phyloP scores from a whole-genome alignment of 2,329 filamentous ascomycete genomes.

The Paecilomyces fulvus region DNA sequence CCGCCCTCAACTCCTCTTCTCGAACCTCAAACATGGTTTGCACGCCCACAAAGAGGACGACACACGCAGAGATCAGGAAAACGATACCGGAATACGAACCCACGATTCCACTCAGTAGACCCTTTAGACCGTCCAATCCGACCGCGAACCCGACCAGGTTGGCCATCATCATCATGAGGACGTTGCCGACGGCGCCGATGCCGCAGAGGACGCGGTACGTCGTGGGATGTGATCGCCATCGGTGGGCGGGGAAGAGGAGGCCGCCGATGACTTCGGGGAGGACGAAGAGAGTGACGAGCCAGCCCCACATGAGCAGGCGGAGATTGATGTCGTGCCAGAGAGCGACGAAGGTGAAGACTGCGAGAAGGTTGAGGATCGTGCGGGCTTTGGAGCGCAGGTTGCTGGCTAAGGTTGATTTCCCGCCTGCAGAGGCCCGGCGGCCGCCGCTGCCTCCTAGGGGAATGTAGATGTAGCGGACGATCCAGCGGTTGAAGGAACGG shows the following conservation, averaged over 20 bases:
- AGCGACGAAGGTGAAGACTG: conserved; percentile 93
- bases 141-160: conserved; percentile 94
- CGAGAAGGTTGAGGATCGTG: conserved; percentile 65
- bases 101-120: conserved; percentile 66
- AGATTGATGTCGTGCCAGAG: conserved; percentile 97
- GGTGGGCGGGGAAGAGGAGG: conserved; percentile 62
- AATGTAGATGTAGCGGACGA: conserved; percentile 87
- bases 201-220: conserved; percentile 73
- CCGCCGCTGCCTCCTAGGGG: conserved; percentile 66
- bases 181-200: conserved; percentile 70
- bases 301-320: conserved; percentile 86
- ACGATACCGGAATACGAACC: conserved; percentile 65
- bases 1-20: conserved; percentile 72
- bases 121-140: conserved; percentile 77
- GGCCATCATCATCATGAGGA: conserved; percentile 91
- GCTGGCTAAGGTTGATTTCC: conserved; percentile 35
- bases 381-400: conserved; percentile 42
- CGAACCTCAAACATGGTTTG: conserved; percentile 97
- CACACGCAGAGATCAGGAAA: conserved; percentile 65
- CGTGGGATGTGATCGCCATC: conserved; percentile 62
- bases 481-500: conserved; percentile 88
- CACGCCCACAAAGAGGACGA: conserved; percentile 70
- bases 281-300: conserved; percentile 91
- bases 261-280: conserved; percentile 72
- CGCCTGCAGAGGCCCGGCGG: conserved; percentile 14